Conservation (phyloP, 1,284 basidiomycete species). For the Trametes hirsuta region DNA sequence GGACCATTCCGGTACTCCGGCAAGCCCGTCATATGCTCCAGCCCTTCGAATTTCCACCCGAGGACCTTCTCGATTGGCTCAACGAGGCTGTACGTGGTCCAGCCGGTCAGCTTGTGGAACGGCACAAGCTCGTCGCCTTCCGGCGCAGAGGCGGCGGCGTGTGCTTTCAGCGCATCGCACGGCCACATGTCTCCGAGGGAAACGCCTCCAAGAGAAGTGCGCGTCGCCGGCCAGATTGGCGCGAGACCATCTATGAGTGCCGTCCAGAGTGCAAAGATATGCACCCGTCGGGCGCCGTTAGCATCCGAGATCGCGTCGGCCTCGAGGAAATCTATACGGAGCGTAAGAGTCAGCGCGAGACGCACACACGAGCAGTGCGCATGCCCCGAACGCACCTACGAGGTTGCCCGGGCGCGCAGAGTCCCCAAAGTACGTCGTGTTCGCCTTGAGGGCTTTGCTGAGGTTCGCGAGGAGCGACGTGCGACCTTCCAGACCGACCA, state of each 20-base stretch:
- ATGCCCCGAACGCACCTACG: slow-evolving; percentile 55
- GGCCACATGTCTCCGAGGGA: slow-evolving; percentile 92
- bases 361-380: neutral
- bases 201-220: slow-evolving; percentile 65
- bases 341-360: neutral
- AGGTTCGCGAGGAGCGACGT: slow-evolving; percentile 77
- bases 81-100: slow-evolving; percentile 88
- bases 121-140: slow-evolving; percentile 79
- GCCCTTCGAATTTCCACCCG: slow-evolving; percentile 76
- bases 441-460: slow-evolving; percentile 66
- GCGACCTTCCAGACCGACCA: slow-evolving; percentile 91
- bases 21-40: slow-evolving; percentile 81
- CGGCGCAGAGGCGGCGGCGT: slow-evolving; percentile 24
- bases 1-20: slow-evolving; percentile 90
- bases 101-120: slow-evolving; percentile 95
- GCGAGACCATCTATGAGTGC: slow-evolving; percentile 83
- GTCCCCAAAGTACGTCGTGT: slow-evolving; percentile 69
- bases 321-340: slow-evolving; percentile 71
- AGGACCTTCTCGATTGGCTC: slow-evolving; percentile 81
- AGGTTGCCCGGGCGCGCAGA: slow-evolving; percentile 82
- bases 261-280: slow-evolving; percentile 78
- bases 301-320: slow-evolving; percentile 49
- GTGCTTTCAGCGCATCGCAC: slow-evolving; percentile 56
- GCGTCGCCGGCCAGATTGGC: slow-evolving; percentile 88
- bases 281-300: slow-evolving; percentile 45